phyloP scores from a whole-genome alignment of 116 monocot genomes.

The Trichopus zeylanicus region DNA sequence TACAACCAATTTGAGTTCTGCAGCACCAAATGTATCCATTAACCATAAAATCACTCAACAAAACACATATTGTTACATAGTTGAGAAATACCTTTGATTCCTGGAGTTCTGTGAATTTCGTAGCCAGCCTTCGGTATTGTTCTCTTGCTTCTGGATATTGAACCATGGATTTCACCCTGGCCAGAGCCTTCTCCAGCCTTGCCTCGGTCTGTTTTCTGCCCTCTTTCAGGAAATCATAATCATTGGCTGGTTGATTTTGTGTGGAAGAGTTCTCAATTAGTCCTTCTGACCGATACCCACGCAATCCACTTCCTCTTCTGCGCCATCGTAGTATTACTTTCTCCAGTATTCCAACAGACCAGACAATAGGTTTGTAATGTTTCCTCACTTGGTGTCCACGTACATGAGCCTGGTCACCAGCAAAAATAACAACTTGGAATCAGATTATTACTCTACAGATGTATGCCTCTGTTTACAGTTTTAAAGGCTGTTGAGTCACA shows the following conservation, averaged over 20 bases:
- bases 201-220: constrained; percentile 81
- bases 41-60: background rate
- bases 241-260: constrained; percentile 31
- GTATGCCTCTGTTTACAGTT: no score
- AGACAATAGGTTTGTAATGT: constrained; percentile 56
- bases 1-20: no score
- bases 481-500: no score
- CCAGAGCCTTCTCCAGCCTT: constrained; percentile 72
- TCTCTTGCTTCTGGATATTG: constrained; percentile 98
- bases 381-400: constrained; percentile 97
- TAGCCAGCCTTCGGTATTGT: constrained; percentile 79
- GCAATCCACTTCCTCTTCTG: constrained; percentile 77
- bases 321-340: constrained; percentile 94
- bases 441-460: no score
- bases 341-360: constrained; percentile 92
- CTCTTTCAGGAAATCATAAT: constrained; percentile 73
- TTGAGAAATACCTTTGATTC: constrained; percentile 26
- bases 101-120: constrained; percentile 35
- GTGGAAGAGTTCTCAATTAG: constrained; percentile 23
- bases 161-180: constrained; percentile 94
- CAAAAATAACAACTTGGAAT: background rate
- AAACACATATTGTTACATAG: no score
- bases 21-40: background rate
- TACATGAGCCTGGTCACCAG: constrained; percentile 65
- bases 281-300: constrained; percentile 66